Evolutionary conservation across 306 rosid species (phyloP), one percentile per base, ranked within the genome.

Genomic region (Cyclanthera cordifolia): DNA sequence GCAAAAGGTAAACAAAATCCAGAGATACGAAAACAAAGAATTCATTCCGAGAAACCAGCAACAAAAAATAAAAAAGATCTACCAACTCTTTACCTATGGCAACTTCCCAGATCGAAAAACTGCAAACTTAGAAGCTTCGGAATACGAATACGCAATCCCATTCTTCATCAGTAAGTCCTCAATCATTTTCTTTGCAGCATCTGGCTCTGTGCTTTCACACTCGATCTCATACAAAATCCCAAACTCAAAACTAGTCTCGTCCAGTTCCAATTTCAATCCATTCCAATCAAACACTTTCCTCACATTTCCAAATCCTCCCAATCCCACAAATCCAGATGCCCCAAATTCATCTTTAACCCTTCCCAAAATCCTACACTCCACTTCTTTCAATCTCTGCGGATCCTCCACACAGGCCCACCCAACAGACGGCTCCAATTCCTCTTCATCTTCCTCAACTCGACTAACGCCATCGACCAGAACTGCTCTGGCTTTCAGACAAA

Each of bases 401-500:
- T 90, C 90, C 15, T 78, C 81, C 4, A 78, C 90, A 60, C 95
- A 90, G 11, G 69, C 82, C 2, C 85, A 75, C 7, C 91, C 96
- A 2, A 82, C n/a, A 66, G 48, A 51, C 12, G 87, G 84, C 37
- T 80, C 88, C 57, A 89, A 2, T 55, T 80, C 84, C 79, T 86
- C 94, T 78, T 90, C 99, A 39, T 93, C 90, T 72, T 89, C 99
- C 80, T 90, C 94, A n/a, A 87, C 95, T 5, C 96, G 94, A 69
- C 96, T 93, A 41, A 93, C 82, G 16, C 96, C 99, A 17, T 76
- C 78, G 43, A 78, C n/a, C n/a, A 80, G 67, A 90, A 59, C 56
- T 81, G 85, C 91, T 57, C 69, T 81, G 8, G 86, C 95, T 60
- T 93, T 93, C 23, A 90, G 85, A 54, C 95, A 79, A 55, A 83